Percentiles rank a stretch among this genome's conserved stretches.
These are phyloP conservation scores for Vitis hybrid DNA, from an alignment of 177 flowering plant species.

Conservation along the genomic window DNA sequence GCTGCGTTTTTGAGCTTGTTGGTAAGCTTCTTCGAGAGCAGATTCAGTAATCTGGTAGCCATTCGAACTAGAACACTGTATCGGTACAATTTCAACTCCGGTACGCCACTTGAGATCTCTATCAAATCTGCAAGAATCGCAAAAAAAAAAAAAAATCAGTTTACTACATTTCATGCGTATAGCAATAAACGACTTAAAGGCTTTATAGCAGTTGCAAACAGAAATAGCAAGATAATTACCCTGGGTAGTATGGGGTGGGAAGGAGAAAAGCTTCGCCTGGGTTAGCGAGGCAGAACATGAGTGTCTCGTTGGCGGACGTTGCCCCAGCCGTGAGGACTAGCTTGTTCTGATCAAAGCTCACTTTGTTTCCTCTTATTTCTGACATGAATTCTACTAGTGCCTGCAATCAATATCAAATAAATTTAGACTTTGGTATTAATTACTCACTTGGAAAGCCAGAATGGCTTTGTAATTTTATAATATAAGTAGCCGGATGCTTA, in stretches of 20 bases:
- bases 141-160: not conserved
- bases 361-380: slow-evolving; percentile 75
- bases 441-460: not conserved
- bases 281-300: slow-evolving; percentile 88
- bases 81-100: slow-evolving; percentile 82
- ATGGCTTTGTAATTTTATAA: too few relatives aligned
- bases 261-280: slow-evolving; percentile 88
- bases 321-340: slow-evolving; percentile 93
- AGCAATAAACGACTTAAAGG: not conserved
- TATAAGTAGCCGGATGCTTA: slow-evolving; percentile 18
- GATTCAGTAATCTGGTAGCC: slow-evolving; percentile 61
- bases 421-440: not conserved
- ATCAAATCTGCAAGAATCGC: slow-evolving; percentile 61
- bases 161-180: slow-evolving; percentile 5
- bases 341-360: slow-evolving; percentile 60
- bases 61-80: slow-evolving; percentile 72
- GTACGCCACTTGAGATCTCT: slow-evolving; percentile 94
- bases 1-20: slow-evolving; percentile 44
- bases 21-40: slow-evolving; percentile 69
- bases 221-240: slow-evolving; percentile 40
- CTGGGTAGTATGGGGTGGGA: slow-evolving; percentile 95
- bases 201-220: not conserved
- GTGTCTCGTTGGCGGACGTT: slow-evolving; percentile 90
- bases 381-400: slow-evolving; percentile 79
- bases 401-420: slow-evolving; percentile 31